Conservation (phyloP, 2,329 filamentous ascomycete species). For the Penicillium sp. region DNA sequence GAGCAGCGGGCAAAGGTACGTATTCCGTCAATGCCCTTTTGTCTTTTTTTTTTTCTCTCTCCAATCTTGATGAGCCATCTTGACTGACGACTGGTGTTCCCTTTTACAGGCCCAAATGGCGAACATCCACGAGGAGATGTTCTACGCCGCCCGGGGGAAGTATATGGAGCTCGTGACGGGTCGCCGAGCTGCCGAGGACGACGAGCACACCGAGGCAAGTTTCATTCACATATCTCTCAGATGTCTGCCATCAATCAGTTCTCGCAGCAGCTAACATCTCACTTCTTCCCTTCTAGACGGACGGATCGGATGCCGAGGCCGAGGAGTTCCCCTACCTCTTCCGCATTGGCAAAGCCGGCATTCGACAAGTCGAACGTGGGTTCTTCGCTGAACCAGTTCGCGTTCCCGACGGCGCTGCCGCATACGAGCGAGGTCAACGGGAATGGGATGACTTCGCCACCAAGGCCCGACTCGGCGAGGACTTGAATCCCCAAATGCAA, state of each 20-base stretch:
- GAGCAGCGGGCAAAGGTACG: conserved; percentile 31
- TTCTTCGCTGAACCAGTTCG: conserved; percentile 34
- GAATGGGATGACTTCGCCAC: conserved; percentile 39
- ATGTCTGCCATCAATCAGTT: neutral
- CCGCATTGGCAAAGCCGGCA: conserved; percentile 17
- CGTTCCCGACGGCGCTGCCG: conserved; percentile 28
- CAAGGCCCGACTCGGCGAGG: conserved; percentile 33
- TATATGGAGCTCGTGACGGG: conserved; percentile 16
- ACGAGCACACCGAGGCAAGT: conserved; percentile 23
- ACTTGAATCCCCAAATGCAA: conserved; percentile 36
- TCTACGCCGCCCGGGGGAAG: conserved; percentile 16
- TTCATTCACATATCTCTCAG: neutral
- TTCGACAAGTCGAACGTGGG: conserved; percentile 26
- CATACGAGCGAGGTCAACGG: conserved; percentile 30
- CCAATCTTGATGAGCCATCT: neutral
- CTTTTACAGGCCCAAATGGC: conserved; percentile 7
- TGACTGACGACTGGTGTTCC: conserved; percentile 1
- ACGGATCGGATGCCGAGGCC: conserved; percentile 27
- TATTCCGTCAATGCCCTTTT: neutral
- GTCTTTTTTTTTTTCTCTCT: neutral
- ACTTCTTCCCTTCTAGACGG: conserved; percentile 17
- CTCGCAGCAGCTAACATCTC: neutral
- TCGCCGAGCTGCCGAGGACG: conserved; percentile 17
- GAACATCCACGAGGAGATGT: conserved; percentile 13
- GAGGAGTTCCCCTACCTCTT: conserved; percentile 22